Base-by-base conservation (phyloP, 2,329 filamentous ascomycete genomes). In the Chaetomium olivaceum region DNA sequence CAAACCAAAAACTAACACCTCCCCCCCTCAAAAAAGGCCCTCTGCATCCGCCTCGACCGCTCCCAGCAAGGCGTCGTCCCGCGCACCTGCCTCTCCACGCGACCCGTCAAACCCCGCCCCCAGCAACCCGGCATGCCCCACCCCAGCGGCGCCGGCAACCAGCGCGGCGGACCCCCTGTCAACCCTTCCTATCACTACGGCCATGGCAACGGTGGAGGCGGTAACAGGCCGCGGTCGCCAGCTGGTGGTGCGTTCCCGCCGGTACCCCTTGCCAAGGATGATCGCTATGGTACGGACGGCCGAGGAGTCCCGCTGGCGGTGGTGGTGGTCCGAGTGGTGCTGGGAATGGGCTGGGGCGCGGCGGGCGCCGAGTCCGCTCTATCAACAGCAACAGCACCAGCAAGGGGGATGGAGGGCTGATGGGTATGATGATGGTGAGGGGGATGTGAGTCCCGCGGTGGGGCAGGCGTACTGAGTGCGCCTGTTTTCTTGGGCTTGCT, bases 31-130 rank as follows among this genome's bases (percentile, higher is more conserved):
- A 70, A 14, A 23, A 14, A 93, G 91, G 92, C 93, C 74, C 91
- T 98, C 63, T 97, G 93, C 78, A 91, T 93, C 71, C 90, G 90
- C 70, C 89, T 98, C 73, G 93, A 98, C 78, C 90, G 93, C 69
- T 93, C 92, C 67, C 85, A 91, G 73, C 93, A 98, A 81, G 95
- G 95, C 81, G 95, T 98, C 61, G 92, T 91, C 64, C 95, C 95
- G 16, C 88, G 95, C 71, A 97, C 93, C 46, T 99, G 95, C 80
- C 84, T 99, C 58, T 98, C 95, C 16, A 91, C 92, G 65, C 89
- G 93, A 58, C 92, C 94, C 21, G 91, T 98, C 68, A 97, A 96
- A 82, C 92, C 93, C 56, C 90, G 93, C 55, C 82, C 86, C 50
- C 81, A 80, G 23, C 58, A 33, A 6, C 39, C 39, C 16, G 16